Conservation (phyloP, 768 basidiomycete species). For the Lactarius hengduanensis region DNA sequence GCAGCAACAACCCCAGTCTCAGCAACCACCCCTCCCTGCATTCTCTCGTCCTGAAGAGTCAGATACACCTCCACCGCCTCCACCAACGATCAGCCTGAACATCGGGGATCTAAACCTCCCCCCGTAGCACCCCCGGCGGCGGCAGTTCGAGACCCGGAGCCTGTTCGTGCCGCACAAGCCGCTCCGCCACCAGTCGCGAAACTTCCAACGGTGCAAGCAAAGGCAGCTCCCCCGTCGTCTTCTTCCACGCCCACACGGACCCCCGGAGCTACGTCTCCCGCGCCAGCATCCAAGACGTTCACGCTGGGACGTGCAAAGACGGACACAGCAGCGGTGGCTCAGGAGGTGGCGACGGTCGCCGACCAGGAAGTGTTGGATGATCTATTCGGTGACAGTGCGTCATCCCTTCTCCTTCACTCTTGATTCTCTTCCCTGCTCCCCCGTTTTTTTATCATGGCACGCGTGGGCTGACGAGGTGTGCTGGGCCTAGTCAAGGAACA, state of each 20-base stretch:
- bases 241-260: slow-evolving; percentile 37
- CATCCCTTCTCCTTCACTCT: not conserved
- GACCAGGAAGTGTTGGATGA: slow-evolving; percentile 84
- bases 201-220: slow-evolving; percentile 22
- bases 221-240: slow-evolving; percentile 22
- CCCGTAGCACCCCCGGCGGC: slow-evolving; percentile 39
- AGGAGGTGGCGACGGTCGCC: slow-evolving; percentile 75
- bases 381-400: slow-evolving; percentile 76
- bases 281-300: slow-evolving; percentile 56
- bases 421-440: not conserved
- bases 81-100: slow-evolving; percentile 83
- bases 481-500: slow-evolving; percentile 73
- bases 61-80: slow-evolving; percentile 60
- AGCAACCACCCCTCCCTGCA: slow-evolving; percentile 42
- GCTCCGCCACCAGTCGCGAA: slow-evolving; percentile 32
- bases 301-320: slow-evolving; percentile 78
- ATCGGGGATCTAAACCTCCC: slow-evolving; percentile 69
- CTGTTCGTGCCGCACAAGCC: slow-evolving; percentile 38
- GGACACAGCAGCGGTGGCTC: slow-evolving; percentile 72
- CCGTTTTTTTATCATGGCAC: slow-evolving; percentile 7
- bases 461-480: slow-evolving; percentile 3
- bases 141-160: slow-evolving; percentile 35
- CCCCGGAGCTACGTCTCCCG: slow-evolving; percentile 35
- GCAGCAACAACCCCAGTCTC: slow-evolving; percentile 34
- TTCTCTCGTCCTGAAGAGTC: slow-evolving; percentile 58